phyloP scores from a whole-genome alignment of 345 rosid species.

The Pseudoturritis turrita region DNA sequence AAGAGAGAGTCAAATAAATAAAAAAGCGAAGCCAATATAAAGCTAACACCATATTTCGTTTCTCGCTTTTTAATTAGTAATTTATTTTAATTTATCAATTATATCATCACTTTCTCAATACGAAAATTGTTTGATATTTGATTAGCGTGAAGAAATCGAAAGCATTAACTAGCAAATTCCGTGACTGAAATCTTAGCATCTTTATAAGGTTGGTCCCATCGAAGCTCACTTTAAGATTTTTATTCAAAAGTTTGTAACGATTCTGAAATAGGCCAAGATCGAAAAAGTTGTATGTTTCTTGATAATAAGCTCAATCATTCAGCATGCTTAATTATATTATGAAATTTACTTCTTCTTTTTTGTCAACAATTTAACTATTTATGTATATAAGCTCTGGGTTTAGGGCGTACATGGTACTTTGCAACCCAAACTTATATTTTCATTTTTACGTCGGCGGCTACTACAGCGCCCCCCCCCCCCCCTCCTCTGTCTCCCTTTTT shows the following conservation, averaged over 20 bases:
- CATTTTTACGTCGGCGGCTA: too few relatives aligned
- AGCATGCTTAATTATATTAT: background rate
- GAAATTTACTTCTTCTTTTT: too few relatives aligned
- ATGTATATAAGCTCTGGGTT: too few relatives aligned
- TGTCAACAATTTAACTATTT: too few relatives aligned
- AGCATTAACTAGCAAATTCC: conserved; percentile 16
- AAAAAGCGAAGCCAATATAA: conserved; percentile 3
- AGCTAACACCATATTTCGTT: background rate
- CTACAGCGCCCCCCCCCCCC: too few relatives aligned
- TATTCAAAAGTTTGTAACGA: background rate
- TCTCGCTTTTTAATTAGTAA: background rate
- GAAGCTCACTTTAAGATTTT: background rate
- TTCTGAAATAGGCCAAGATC: background rate
- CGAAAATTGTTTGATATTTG: background rate
- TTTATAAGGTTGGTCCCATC: conserved; percentile 5
- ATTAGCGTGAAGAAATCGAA: conserved; percentile 16
- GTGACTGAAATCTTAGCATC: conserved; percentile 3
- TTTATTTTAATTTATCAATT: background rate
- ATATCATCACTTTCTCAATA: background rate
- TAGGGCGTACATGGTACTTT: too few relatives aligned
- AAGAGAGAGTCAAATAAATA: background rate
- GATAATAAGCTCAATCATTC: background rate
- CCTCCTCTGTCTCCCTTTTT: too few relatives aligned
- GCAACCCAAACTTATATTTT: too few relatives aligned
- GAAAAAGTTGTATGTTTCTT: background rate